Evolutionary conservation across 2,329 filamentous ascomycete species (phyloP), one percentile per base, ranked within the genome.

Genomic region (Fusarium sororula): DNA sequence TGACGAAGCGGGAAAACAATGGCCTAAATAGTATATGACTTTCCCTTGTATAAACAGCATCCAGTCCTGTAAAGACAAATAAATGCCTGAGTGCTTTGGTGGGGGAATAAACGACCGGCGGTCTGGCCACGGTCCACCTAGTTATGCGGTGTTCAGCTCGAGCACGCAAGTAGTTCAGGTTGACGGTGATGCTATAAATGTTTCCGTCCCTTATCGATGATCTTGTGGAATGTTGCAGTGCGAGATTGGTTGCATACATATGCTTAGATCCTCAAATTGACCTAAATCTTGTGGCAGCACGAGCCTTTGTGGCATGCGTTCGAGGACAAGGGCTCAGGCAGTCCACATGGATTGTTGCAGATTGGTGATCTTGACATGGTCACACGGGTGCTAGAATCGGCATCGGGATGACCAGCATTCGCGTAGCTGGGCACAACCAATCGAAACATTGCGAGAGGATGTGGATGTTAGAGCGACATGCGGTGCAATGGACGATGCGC

Each of bases 321-420:
- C 63, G 68, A 72, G 47, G 42, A 55, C 69, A 59, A 51, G 69
- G 70, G 70, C 54, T 37, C 55, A 13, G 24, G 37, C 41, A 60
- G 64, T 63, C 58, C 24, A 35, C 44, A 63, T 66, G 62, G 59
- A n/a, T 35, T 59, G 48, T 48, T 72, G 65, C 73, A 73, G 55
- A 68, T 59, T 75, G 70, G 58, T 74, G 72, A 75, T 73, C 62
- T 72, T 32, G 48, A 63, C 60, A 59, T 73, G 54, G 70, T 70
- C 41, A 32, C 65, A 77, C 72, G 39, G 56, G 59, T 56, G 47
- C 65, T 30, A 38, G 57, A 59, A 58, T 72, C 69, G 63, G 67
- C 45, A 68, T 63, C 53, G 54, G 69, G 37, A 32, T 41, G 56
- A 45, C 61, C 51, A 63, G 42, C 63, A 63, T 44, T 54, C 35